Evolutionary conservation across 73 alveolate genomes (phyloP).

Genomic region (Stentor roeselii): DNA sequence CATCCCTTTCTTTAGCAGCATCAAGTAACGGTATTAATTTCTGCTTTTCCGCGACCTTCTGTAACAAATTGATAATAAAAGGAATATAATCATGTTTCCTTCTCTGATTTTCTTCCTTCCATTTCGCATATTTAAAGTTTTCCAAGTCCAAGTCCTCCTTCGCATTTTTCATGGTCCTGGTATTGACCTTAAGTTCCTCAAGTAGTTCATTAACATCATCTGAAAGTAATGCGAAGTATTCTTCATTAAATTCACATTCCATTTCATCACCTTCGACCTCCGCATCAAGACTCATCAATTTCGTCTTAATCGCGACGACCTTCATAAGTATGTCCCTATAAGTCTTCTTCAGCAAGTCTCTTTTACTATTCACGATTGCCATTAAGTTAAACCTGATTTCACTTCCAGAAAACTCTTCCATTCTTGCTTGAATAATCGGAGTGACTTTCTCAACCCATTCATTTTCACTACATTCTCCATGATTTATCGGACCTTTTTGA

Average conservation of each 20-base stretch:
- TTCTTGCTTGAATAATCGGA: constrained; percentile 51
- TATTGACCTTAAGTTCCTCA: constrained; percentile 35
- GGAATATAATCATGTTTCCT: constrained; percentile 85
- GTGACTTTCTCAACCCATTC: constrained; percentile 75
- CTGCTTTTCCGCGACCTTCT: constrained; percentile 68
- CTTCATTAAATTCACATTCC: constrained; percentile 49
- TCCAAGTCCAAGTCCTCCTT: constrained; percentile 44
- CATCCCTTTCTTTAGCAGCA: constrained; percentile 67
- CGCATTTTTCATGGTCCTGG: constrained; percentile 21
- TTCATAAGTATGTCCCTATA: constrained; percentile 7
- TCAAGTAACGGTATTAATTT: constrained; percentile 57
- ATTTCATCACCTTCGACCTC: constrained; percentile 32
- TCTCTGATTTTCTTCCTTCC: constrained; percentile 80
- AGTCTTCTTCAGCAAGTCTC: constrained; percentile 47
- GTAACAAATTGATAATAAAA: constrained; percentile 66
- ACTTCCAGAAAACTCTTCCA: constrained; percentile 48
- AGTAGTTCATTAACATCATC: constrained; percentile 47
- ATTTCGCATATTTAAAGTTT: constrained; percentile 54
- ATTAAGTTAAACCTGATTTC: constrained; percentile 83
- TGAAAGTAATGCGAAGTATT: constrained; percentile 38
- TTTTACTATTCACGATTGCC: constrained; percentile 67
- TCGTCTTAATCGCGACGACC: constrained; percentile 2
- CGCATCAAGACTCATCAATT: constrained; percentile 30
- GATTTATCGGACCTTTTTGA: constrained; percentile 86
- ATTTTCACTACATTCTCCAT: constrained; percentile 71